Percentiles rank a stretch among this genome's conserved stretches.
Conservation (phyloP, 176 grass and related monocot genomes). For the Zoysia pacifica region DNA sequence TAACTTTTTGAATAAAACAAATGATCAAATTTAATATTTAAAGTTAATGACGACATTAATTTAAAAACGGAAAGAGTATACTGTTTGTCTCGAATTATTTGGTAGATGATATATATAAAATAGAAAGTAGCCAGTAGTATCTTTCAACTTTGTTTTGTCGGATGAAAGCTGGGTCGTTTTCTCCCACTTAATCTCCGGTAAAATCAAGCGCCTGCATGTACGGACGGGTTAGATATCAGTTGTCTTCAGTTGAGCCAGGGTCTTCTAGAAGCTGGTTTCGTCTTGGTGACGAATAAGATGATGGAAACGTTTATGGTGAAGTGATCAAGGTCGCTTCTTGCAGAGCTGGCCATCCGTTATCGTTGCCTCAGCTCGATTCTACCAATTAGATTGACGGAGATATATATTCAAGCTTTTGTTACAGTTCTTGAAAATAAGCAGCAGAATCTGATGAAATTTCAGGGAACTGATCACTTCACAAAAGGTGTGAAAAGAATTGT, state of each 20-base stretch:
- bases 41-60: no score
- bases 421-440: not conserved
- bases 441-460: not conserved
- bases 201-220: no score
- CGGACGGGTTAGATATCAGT: not conserved
- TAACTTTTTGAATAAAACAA: no score
- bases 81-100: no score
- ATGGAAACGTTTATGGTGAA: not conserved
- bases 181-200: no score
- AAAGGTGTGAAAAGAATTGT: no score
- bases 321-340: not conserved
- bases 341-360: constrained; percentile 22
- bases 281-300: constrained; percentile 5
- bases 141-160: no score
- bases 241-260: not conserved
- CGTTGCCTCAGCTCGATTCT: not conserved
- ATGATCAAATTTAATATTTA: no score
- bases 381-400: not conserved
- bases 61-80: no score
- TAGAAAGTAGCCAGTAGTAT: no score
- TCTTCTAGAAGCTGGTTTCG: constrained; percentile 35
- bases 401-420: not conserved
- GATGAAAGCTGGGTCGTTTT: no score
- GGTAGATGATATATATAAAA: no score
- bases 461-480: not conserved